These are phyloP conservation scores for Neonectria magnoliae DNA, from an alignment of 2,329 filamentous ascomycete species.

Conservation along the genomic window DNA sequence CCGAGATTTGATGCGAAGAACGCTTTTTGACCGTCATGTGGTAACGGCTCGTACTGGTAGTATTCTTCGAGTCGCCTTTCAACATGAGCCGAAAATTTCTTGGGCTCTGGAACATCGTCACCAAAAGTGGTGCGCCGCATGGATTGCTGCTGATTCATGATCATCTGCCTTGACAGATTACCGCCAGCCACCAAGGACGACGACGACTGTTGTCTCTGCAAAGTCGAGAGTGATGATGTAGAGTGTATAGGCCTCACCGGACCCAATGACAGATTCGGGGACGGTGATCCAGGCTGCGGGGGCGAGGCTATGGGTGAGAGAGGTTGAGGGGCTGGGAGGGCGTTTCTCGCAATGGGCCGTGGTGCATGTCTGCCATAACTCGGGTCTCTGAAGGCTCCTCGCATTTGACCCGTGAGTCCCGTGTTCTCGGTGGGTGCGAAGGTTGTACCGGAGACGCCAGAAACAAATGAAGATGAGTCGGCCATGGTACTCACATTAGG, in stretches of 20 bases:
- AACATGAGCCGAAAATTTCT: constrained; percentile 59
- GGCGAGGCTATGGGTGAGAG: constrained; percentile 31
- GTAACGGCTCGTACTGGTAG: constrained; percentile 58
- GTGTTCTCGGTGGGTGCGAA: constrained; percentile 45
- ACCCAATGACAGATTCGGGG: constrained; percentile 28
- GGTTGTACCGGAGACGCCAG: constrained; percentile 48
- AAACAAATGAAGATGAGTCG: constrained; percentile 45
- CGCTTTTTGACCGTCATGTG: constrained; percentile 61
- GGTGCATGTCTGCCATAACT: constrained; percentile 29
- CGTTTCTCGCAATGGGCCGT: constrained; percentile 19
- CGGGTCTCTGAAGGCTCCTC: constrained; percentile 35
- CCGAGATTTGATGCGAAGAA: constrained; percentile 65
- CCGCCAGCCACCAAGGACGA: constrained; percentile 33
- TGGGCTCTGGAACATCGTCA: constrained; percentile 53
- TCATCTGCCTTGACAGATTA: constrained; percentile 52
- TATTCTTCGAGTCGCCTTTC: constrained; percentile 63
- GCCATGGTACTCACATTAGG: constrained; percentile 30
- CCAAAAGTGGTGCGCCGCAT: constrained; percentile 53
- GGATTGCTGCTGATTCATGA: constrained; percentile 57
- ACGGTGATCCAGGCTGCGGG: constrained; percentile 35
- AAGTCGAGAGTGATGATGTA: constrained; percentile 36
- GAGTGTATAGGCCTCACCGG: constrained; percentile 37
- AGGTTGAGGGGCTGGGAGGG: constrained; percentile 33
- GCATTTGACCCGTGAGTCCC: constrained; percentile 32
- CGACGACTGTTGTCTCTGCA: constrained; percentile 35